A percentile compares a stretch with the other conserved stretches of the same genome.
Evolutionary conservation across 805 yeast genomes (phyloP).

Genomic region (Yarrowia keelungensis): DNA sequence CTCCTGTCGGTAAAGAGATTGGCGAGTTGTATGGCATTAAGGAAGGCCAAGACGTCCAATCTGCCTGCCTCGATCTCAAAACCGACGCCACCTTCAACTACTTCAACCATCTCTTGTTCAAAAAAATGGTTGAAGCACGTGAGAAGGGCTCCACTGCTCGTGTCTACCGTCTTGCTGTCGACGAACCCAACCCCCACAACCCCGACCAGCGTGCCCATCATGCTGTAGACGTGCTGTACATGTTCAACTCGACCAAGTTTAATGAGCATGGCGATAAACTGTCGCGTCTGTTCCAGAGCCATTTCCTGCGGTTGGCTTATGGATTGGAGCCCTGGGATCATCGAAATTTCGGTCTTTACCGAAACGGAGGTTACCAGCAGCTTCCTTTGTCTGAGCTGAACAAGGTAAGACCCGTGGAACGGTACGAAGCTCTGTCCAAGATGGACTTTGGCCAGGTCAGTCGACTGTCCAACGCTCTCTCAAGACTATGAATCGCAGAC

Average conservation of each 20-base stretch:
- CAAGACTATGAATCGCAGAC: constrained; percentile 21
- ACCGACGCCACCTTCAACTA: constrained; percentile 34
- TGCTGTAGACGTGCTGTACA: constrained; percentile 35
- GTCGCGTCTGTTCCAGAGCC: constrained; percentile 31
- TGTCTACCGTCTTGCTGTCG: constrained; percentile 21
- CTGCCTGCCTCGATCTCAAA: constrained; percentile 23
- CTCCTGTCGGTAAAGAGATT: constrained; percentile 12
- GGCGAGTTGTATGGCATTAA: constrained; percentile 14
- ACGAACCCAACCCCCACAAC: constrained; percentile 38
- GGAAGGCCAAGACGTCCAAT: background rate
- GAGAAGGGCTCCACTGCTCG: background rate
- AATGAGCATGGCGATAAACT: constrained; percentile 34
- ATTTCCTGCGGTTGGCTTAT: constrained; percentile 25
- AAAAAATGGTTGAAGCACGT: constrained; percentile 13
- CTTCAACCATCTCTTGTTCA: constrained; percentile 33
- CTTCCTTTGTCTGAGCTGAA: constrained; percentile 3
- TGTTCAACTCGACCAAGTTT: constrained; percentile 38
- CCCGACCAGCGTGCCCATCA: constrained; percentile 36
- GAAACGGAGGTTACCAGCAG: constrained; percentile 37
- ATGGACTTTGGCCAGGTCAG: constrained; percentile 25
- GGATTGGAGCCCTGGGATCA: constrained; percentile 35
- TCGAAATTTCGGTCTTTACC: constrained; percentile 16
- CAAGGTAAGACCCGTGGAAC: constrained; percentile 11
- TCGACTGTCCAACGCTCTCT: constrained; percentile 5
- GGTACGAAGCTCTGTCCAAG: constrained; percentile 27